phyloP scores from a whole-genome alignment of 208 protist genomes.

The Leishmania mexicana region DNA sequence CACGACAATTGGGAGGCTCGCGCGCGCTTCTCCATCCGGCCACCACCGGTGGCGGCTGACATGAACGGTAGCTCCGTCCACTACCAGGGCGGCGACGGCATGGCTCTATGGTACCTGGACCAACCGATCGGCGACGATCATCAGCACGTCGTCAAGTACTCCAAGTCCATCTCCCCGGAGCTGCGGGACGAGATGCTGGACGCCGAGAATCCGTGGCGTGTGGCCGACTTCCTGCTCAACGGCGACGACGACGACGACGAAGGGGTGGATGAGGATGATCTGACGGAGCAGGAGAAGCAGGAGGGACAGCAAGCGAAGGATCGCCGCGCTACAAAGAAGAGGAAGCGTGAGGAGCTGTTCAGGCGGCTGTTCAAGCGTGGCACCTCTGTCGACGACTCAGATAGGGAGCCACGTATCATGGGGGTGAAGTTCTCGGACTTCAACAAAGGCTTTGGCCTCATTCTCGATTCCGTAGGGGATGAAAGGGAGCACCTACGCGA shows the following conservation, averaged over 20 bases:
- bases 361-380: slow-evolving; percentile 68
- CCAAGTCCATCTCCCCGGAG: slow-evolving; percentile 61
- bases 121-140: slow-evolving; percentile 83
- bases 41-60: slow-evolving; percentile 43
- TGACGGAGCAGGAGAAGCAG: slow-evolving; percentile 46
- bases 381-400: slow-evolving; percentile 59
- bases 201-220: slow-evolving; percentile 55
- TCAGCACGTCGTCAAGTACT: slow-evolving; percentile 83
- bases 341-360: slow-evolving; percentile 68
- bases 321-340: slow-evolving; percentile 34
- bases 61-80: slow-evolving; percentile 15
- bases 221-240: slow-evolving; percentile 72
- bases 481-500: slow-evolving; percentile 34
- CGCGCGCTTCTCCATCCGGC: slow-evolving; percentile 72
- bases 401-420: slow-evolving; percentile 66
- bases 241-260: slow-evolving; percentile 60
- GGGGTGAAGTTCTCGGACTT: slow-evolving; percentile 83
- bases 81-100: slow-evolving; percentile 81
- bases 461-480: slow-evolving; percentile 76
- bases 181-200: slow-evolving; percentile 48
- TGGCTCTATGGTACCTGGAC: slow-evolving; percentile 85
- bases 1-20: slow-evolving; percentile 77
- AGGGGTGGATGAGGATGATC: slow-evolving; percentile 47
- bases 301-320: slow-evolving; percentile 26
- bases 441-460: slow-evolving; percentile 62